Evolutionary conservation across 2,329 filamentous ascomycete genomes (phyloP).

Genomic region (Cercospora sp.): DNA sequence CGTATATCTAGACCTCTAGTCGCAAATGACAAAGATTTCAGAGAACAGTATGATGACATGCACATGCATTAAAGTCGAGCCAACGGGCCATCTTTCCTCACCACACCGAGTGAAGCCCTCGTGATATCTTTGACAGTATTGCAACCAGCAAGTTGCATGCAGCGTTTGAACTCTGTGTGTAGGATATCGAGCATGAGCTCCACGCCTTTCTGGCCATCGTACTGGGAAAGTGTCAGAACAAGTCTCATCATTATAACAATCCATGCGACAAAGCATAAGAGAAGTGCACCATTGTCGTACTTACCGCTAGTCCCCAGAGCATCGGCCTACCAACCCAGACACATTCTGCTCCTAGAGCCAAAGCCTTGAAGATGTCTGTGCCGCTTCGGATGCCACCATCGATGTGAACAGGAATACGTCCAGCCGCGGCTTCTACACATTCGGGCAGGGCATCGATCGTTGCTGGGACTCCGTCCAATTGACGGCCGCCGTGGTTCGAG

Average conservation of each 20-base stretch:
- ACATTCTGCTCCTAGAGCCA: constrained; percentile 54
- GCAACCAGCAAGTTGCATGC: constrained; percentile 44
- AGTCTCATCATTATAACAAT: too few species aligned
- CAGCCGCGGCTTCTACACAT: constrained; percentile 43
- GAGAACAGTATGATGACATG: not conserved
- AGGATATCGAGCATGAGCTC: constrained; percentile 48
- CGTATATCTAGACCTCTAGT: too few species aligned
- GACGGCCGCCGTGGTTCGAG: constrained; percentile 57
- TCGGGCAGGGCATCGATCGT: constrained; percentile 53
- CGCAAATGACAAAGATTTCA: not conserved
- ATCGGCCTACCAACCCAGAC: constrained; percentile 52
- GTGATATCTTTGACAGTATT: constrained; percentile 40
- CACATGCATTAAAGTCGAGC: constrained; percentile 33
- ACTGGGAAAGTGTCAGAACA: constrained; percentile 14
- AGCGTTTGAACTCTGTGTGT: constrained; percentile 41
- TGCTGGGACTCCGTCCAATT: constrained; percentile 58
- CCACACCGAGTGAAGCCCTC: constrained; percentile 36
- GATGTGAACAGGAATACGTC: constrained; percentile 61
- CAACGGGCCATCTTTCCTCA: constrained; percentile 37
- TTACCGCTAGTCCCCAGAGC: constrained; percentile 52
- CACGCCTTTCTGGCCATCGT: constrained; percentile 43
- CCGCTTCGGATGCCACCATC: constrained; percentile 60
- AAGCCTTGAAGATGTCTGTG: constrained; percentile 59
- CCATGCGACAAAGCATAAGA: too few species aligned
- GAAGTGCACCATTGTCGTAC: not conserved